Evolutionary conservation across 2,329 filamentous ascomycete species (phyloP), one percentile per base, ranked within the genome.

Genomic region (Curvularia spicifera): DNA sequence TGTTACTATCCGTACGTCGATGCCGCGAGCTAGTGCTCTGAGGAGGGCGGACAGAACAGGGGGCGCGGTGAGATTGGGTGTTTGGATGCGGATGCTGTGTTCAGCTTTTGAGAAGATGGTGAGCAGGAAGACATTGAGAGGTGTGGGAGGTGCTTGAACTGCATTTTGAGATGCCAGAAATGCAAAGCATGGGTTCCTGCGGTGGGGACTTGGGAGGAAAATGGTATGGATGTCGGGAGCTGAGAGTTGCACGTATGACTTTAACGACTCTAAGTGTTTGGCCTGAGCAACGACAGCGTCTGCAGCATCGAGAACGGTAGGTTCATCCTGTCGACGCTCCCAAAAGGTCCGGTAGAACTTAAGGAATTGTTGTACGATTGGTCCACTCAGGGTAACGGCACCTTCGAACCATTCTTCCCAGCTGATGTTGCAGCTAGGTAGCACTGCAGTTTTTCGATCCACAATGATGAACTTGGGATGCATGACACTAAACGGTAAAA

Each of bases 341-440:
- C 91, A 95, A n/a, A 91, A 89, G 1, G 78, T 73, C 8, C 80
- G 72, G 76, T 91, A 92, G 69, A 94, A 94, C 1, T 79, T 72
- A 42, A 90, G 64, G 39, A 95, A 83, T n/a, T 83, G 80, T 4
- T 74, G 66, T 0, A 92, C 85, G 0, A 89, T 80, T 0, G 82
- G 79, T 0, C 90, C 91, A 6, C 81, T 80, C 10, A 94, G 76
- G 53, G 87, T 85, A 3, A 94, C 78, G 55, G 88, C 91, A 0
- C 89, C 90, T 73, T 96, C 91, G 26, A 94, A 88, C 91, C 91
- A 96, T n/a, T 86, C 78, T 75, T 95, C 91, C 90, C 90, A 95
- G 69, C 89, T 93, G 4, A 96, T 86, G 67, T 96, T 96, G 75
- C 90, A 93, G 67, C 89, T 92, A 0, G 91, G 91, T 9, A 95